These are phyloP conservation scores for Gigaspora rosea DNA, from an alignment of 192 early-diverging fungal species.

Conservation along the genomic window DNA sequence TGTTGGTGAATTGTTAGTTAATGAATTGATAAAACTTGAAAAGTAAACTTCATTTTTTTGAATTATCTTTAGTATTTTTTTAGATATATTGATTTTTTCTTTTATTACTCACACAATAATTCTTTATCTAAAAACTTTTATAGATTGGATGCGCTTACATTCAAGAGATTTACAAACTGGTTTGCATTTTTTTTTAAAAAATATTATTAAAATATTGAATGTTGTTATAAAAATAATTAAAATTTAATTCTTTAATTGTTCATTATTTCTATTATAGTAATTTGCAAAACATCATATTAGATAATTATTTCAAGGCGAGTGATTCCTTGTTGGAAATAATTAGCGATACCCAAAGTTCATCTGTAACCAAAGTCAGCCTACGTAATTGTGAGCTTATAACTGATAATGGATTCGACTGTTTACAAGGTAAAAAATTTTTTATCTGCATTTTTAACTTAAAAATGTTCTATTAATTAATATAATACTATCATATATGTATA, in stretches of 20 bases:
- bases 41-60: neutral
- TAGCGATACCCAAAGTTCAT: neutral
- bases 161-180: neutral
- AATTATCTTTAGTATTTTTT: too few relatives aligned
- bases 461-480: too few relatives aligned
- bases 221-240: neutral
- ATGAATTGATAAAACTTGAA: constrained; percentile 1
- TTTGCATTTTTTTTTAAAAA: neutral
- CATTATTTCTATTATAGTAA: neutral
- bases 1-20: neutral
- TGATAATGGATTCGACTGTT: neutral
- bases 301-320: neutral
- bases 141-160: neutral
- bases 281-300: constrained; percentile 16
- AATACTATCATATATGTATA: too few relatives aligned
- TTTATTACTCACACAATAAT: too few relatives aligned
- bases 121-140: too few relatives aligned
- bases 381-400: neutral
- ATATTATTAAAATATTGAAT: neutral
- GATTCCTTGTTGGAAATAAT: constrained; percentile 2
- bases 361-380: neutral
- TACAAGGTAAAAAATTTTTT: constrained; percentile 2
- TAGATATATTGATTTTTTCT: too few relatives aligned
- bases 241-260: neutral
- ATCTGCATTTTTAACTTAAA: too few relatives aligned